Evolutionary conservation across 2,329 filamentous ascomycete species (phyloP), one percentile per base, ranked within the genome.

Genomic region (Alternaria conjuncta): DNA sequence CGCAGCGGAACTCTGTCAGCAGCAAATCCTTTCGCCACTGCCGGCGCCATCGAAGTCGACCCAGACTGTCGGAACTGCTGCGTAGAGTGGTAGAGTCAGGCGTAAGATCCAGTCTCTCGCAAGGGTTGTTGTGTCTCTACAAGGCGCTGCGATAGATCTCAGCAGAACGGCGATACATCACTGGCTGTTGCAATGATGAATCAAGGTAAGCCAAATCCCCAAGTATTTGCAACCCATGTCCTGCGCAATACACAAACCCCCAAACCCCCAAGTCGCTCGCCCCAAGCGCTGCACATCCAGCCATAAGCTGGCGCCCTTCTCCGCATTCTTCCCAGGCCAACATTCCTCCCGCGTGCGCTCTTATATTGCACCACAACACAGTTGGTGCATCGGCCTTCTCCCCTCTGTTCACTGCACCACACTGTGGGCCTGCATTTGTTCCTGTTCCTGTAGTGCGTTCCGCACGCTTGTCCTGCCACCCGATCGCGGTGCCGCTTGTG

Each of bases 191-290:
- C 71, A 71, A 73, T 71, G 53, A 80, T 81, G 79, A 77, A 80
- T 65, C 69, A 72, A 76, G 73, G 79, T 81, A 78, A 79, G 79
- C 78, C 71, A 75, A 71, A 70, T 72, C 71, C 73, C 61, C 66
- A 66, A 57, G 65, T 66, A 66, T 70, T 66, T 64, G 60, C 67
- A 68, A 61, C 63, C 68, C 72, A 65, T 72, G 69, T 67, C 60
- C 65, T 67, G 62, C 70, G 30, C 59, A 69, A 53, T 69, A 70
- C 71, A 70, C 23, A 28, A 55, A 25, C 32, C 26, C 54, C 36
- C 65, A 70, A 70, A 71, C 64, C 67, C 66, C 71, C 69, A 61
- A 61, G 60, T 66, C 57, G 64, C 67, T 68, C 62, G 61, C 66
- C 63, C 64, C 66, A 70, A 67, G 68, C 73, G 65, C 74, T 71